Percentiles rank a stretch among this genome's conserved stretches.
phyloP scores from a whole-genome alignment of 352 stramenopile genomes.

The Globisporangium rhizosaccharum region DNA sequence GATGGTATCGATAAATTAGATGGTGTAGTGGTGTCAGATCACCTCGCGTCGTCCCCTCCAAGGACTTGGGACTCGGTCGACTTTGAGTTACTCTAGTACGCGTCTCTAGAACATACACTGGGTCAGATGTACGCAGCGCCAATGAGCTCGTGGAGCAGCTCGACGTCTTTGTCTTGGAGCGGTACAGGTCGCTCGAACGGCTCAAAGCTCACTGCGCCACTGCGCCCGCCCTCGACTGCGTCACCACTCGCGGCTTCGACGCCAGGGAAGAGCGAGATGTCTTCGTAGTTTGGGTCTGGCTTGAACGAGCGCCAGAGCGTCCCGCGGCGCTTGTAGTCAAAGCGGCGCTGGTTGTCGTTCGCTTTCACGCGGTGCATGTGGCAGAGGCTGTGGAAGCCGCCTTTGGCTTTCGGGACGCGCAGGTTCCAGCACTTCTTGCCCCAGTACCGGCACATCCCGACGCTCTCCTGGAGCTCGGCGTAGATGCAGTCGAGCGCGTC shows the following conservation, averaged over 20 bases:
- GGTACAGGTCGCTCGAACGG: constrained; percentile 8
- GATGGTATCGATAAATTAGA: no score
- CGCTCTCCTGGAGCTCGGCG: constrained; percentile 10
- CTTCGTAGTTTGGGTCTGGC: constrained; percentile 4
- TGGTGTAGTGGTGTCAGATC: no score
- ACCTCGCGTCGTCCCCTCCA: no score
- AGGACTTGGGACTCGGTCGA: not conserved
- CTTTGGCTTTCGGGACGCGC: constrained; percentile 21
- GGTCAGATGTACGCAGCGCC: constrained; percentile 6
- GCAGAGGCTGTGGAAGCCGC: constrained; percentile 22
- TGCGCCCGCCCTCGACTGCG: not conserved
- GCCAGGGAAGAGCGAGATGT: constrained; percentile 10
- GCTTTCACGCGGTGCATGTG: constrained; percentile 22
- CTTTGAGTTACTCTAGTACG: no score
- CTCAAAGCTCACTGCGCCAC: constrained; percentile 4
- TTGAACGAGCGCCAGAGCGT: constrained; percentile 10
- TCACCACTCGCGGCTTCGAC: not conserved
- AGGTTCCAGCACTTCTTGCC: constrained; percentile 17
- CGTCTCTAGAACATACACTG: not conserved
- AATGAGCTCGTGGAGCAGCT: constrained; percentile 10
- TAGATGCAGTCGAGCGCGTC: constrained; percentile 12
- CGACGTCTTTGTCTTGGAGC: constrained; percentile 10
- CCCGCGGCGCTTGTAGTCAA: constrained; percentile 18
- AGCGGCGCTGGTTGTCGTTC: constrained; percentile 23
- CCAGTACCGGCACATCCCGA: constrained; percentile 16